These are phyloP conservation scores for Cystobasidium pallidum DNA, from an alignment of 1,284 basidiomycete species.

Conservation along the genomic window DNA sequence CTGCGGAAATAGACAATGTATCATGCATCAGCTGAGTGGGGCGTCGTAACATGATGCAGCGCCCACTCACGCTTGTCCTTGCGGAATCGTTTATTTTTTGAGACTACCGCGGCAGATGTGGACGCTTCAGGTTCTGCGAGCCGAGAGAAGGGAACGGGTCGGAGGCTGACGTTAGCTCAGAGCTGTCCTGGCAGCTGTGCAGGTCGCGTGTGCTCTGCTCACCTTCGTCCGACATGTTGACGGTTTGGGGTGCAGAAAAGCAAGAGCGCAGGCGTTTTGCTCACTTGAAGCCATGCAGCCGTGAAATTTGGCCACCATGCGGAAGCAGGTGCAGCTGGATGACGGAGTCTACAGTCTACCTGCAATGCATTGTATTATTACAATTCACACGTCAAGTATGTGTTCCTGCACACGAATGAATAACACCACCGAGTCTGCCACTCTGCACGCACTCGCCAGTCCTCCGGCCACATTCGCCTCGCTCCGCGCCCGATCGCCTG, in stretches of 20 bases:
- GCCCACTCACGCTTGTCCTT: constrained; percentile 80
- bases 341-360: no score
- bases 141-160: background rate
- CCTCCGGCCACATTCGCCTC: background rate
- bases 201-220: background rate
- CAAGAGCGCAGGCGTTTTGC: background rate
- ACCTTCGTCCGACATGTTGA: constrained; percentile 43
- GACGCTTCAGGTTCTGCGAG: constrained; percentile 26
- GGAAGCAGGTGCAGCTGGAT: no score
- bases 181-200: background rate
- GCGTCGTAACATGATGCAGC: background rate
- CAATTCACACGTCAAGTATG: no score
- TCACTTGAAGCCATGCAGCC: background rate
- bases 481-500: constrained; percentile 4
- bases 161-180: background rate
- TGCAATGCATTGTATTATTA: no score
- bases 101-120: constrained; percentile 26
- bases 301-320: background rate
- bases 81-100: constrained; percentile 81
- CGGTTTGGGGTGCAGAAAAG: constrained; percentile 9
- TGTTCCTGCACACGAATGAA: no score
- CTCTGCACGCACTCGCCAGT: no score
- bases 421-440: no score
- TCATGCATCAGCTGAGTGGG: background rate
- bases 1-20: constrained; percentile 58